These are phyloP conservation scores for Saturnispora dispora DNA, from an alignment of 805 yeast species.

Conservation along the genomic window DNA sequence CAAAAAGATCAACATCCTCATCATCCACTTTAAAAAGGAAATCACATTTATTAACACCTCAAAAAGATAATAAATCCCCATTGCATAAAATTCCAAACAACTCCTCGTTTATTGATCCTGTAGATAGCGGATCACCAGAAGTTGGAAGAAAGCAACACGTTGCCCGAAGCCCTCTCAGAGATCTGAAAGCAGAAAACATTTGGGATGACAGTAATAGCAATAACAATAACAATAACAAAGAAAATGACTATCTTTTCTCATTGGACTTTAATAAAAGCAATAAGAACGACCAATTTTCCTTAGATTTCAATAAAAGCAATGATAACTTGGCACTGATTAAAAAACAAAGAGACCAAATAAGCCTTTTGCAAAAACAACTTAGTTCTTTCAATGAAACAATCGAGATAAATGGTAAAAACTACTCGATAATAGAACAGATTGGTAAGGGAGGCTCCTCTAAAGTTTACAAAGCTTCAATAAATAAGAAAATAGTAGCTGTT, in stretches of 20 bases:
- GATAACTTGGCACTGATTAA: not conserved
- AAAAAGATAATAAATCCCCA: constrained; percentile 17
- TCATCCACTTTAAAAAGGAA: constrained; percentile 6
- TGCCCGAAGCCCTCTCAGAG: constrained; percentile 13
- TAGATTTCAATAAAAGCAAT: not conserved
- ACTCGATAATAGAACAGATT: constrained; percentile 65
- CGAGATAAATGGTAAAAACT: constrained; percentile 49
- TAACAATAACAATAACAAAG: constrained; percentile 8
- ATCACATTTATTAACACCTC: constrained; percentile 11
- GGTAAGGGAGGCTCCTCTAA: constrained; percentile 93
- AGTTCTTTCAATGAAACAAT: constrained; percentile 12
- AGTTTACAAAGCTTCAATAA: constrained; percentile 55
- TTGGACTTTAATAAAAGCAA: not conserved
- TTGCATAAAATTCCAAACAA: constrained; percentile 13
- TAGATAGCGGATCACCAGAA: constrained; percentile 20
- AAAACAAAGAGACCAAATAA: not conserved
- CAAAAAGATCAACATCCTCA: not conserved
- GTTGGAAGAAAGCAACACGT: constrained; percentile 17
- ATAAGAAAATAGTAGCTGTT: constrained; percentile 48
- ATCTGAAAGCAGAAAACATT: constrained; percentile 8
- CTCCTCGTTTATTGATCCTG: not conserved
- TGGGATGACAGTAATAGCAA: constrained; percentile 10
- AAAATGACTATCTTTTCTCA: not conserved
- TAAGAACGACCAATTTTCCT: not conserved
- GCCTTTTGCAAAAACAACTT: not conserved